These are phyloP conservation scores for Teratosphaeria gauchensis DNA, from an alignment of 2,329 filamentous ascomycete genomes.

Conservation along the genomic window DNA sequence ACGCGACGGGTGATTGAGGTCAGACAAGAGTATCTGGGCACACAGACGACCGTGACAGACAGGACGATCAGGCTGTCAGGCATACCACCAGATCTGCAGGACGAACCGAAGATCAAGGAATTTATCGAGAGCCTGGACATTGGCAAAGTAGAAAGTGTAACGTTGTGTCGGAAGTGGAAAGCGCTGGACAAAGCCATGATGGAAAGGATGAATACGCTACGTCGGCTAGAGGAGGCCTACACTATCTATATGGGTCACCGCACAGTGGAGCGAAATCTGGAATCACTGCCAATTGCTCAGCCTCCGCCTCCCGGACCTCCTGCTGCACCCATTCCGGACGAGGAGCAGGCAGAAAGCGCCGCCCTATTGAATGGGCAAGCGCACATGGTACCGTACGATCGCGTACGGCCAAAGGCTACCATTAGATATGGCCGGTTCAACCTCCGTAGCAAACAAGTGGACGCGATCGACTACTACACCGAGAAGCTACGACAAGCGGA, in stretches of 20 bases:
- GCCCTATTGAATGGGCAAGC: slow-evolving; percentile 25
- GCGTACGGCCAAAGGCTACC: slow-evolving; percentile 55
- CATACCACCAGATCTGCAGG: slow-evolving; percentile 68
- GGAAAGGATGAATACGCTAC: slow-evolving; percentile 54
- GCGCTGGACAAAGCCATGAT: slow-evolving; percentile 66
- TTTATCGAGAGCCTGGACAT: slow-evolving; percentile 83
- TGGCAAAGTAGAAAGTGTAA: slow-evolving; percentile 80
- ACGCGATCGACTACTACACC: slow-evolving; percentile 91
- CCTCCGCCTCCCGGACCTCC: slow-evolving; percentile 30
- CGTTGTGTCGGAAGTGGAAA: slow-evolving; percentile 78
- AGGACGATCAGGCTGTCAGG: slow-evolving; percentile 86
- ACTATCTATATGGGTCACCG: slow-evolving; percentile 60
- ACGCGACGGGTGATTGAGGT: slow-evolving; percentile 78
- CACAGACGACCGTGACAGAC: slow-evolving; percentile 91
- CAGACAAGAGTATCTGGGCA: slow-evolving; percentile 83
- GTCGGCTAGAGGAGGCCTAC: slow-evolving; percentile 74
- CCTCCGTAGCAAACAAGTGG: slow-evolving; percentile 61
- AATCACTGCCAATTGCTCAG: slow-evolving; percentile 42
- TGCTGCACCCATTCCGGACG: slow-evolving; percentile 12
- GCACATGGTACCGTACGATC: slow-evolving; percentile 36
- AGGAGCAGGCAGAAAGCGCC: slow-evolving; percentile 27
- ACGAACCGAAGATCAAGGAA: slow-evolving; percentile 72
- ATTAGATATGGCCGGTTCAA: slow-evolving; percentile 72
- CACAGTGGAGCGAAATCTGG: slow-evolving; percentile 38
- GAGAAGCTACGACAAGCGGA: slow-evolving; percentile 73